Conservation (phyloP, 495 filamentous ascomycete genomes). For the Penicillium chermesinum region DNA sequence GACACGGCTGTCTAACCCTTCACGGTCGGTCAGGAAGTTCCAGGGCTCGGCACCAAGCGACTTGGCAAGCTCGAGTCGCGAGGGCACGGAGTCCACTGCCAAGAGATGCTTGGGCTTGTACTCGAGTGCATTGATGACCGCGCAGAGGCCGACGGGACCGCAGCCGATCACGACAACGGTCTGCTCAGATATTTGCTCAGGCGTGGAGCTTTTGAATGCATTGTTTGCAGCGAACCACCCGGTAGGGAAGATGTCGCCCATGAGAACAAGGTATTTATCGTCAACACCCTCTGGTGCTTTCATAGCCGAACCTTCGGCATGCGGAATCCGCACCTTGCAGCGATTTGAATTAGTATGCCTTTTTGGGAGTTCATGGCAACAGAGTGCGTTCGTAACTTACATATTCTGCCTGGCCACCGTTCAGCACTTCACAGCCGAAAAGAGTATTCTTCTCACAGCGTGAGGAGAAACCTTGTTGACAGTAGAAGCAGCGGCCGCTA, state of each 20-base stretch:
- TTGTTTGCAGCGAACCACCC: constrained; percentile 87
- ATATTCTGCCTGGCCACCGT: constrained; percentile 90
- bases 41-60: constrained; percentile 79
- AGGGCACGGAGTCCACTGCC: constrained; percentile 78
- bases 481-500: constrained; percentile 87
- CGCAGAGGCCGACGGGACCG: constrained; percentile 85
- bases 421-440: constrained; percentile 68
- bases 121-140: constrained; percentile 76
- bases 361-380: neutral
- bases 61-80: constrained; percentile 70
- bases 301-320: constrained; percentile 77
- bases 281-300: constrained; percentile 70
- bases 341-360: neutral
- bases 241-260: constrained; percentile 61
- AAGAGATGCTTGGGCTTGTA: constrained; percentile 76
- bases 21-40: constrained; percentile 69
- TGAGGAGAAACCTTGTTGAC: constrained; percentile 72
- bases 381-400: constrained; percentile 27
- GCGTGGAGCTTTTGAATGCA: constrained; percentile 64
- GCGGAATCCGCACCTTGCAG: constrained; percentile 64
- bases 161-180: constrained; percentile 83
- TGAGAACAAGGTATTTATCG: constrained; percentile 73
- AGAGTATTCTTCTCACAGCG: constrained; percentile 71
- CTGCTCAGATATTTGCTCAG: constrained; percentile 59
- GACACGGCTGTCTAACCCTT: constrained; percentile 64